Evolutionary conservation across 2,329 filamentous ascomycete species (phyloP).

Genomic region (Xenosphaeropsis pyriputrescens): DNA sequence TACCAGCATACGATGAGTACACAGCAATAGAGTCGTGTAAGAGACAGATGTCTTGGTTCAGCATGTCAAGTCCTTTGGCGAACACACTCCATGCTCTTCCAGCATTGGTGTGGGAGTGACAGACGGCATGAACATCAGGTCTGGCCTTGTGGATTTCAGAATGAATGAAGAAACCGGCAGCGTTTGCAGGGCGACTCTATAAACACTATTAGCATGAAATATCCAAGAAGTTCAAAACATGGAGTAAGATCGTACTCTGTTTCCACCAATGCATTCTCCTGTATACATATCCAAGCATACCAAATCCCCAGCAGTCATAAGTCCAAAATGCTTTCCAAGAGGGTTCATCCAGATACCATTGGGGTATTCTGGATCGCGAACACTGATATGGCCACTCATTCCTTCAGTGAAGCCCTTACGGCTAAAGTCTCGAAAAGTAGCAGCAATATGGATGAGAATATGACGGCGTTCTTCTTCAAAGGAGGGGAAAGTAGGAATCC

Average conservation of each 20-base stretch:
- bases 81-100: conserved; percentile 58
- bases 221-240: not conserved
- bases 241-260: conserved; percentile 20
- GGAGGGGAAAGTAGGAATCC: conserved; percentile 39
- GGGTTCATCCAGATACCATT: conserved; percentile 57
- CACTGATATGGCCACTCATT: conserved; percentile 52
- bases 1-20: conserved; percentile 48
- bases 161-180: conserved; percentile 58
- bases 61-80: conserved; percentile 50
- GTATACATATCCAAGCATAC: conserved; percentile 43
- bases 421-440: conserved; percentile 53
- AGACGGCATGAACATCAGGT: conserved; percentile 49
- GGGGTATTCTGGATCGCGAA: conserved; percentile 48
- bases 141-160: conserved; percentile 51
- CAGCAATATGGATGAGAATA: conserved; percentile 51
- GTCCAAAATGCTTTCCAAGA: conserved; percentile 48
- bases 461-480: conserved; percentile 43
- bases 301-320: conserved; percentile 51
- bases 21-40: conserved; percentile 51
- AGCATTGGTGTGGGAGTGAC: conserved; percentile 51
- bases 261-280: conserved; percentile 50
- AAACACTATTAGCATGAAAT: not conserved
- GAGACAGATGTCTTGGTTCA: conserved; percentile 52
- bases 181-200: conserved; percentile 40
- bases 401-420: conserved; percentile 53